Evolutionary conservation across 2,329 filamentous ascomycete genomes (phyloP), one percentile per base, ranked within the genome.

Genomic region (Sarocladiaceae sp.): DNA sequence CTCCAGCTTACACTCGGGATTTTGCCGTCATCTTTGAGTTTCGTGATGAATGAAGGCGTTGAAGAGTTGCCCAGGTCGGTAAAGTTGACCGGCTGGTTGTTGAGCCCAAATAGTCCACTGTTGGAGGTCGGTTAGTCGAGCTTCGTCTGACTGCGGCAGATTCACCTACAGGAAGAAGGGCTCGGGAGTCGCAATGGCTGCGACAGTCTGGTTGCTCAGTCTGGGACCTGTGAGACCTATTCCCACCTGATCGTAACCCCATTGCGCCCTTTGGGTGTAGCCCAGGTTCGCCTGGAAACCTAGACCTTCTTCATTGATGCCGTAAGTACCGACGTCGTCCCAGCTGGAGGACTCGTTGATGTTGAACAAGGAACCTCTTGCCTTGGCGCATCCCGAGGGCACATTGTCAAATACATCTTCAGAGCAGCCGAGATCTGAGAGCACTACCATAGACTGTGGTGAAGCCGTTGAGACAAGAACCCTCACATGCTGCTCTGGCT

Each of bases 1-100:
- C 37, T 41, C 37, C 37, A 41, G 37, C 37, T 41, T 15, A 41
- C 23, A 18, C 37, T 41, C 19, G 37, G 37, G 13, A 41, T 41
- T 3, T 20, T 29, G 4, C 29, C 15, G 11, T 41, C n/a, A 29
- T 41, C 37, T 15, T 41, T 41, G 23, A 41, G 23, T 4, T 21
- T 29, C 6, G 37, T 41, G 15, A 41, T 9, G 15, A 41, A 41
- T 3, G 37, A 41, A 18, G 37, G 23, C 16, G 6, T 41, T 4
- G 9, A 27, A 10, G 37, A 16, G n/a, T 41, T 41, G 6, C 37
- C 37, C 5, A 41, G 37, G 23, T 41, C 37, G 16, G 37, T 20
- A 24, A 41, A 41, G 20, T 41, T 41, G 23, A 41, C 37, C 4
- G 37, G 37, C 23, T 41, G 37, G 15, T 41, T 41, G 15, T 41